Base-by-base conservation (phyloP, 192 early-diverging fungal species). In the Backusella tuberculispora region DNA sequence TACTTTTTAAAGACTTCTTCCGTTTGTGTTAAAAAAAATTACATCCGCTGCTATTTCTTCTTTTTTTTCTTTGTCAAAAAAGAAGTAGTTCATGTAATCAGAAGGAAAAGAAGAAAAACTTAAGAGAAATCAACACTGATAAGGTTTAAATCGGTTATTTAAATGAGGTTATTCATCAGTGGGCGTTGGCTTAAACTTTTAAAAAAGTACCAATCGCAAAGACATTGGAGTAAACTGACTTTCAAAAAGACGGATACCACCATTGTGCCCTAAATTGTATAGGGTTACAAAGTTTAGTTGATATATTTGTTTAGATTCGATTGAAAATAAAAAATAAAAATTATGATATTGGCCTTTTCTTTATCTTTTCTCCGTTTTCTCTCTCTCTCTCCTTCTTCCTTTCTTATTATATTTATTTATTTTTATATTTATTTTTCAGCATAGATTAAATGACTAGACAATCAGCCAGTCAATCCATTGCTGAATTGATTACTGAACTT, bases 401-500 rank as follows among this genome's bases (percentile, higher is more conserved):
- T 26, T 19, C 53, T 56, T 26, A 56, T 56, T 24, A 24, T 21
- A 50, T 50, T 48, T 19, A 17, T 50, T 50, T 19, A 50, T 50
- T 50, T 34, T 34, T 34, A 34, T 34, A 34, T 34, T 34, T 34
- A 34, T 34, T 34, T 34, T 50, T 50, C 48, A 56, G 4, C 21
- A 56, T 56, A 24, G 21, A 2, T 21, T 24, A 56, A 12, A 56
- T 56, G 53, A 44, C 13, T 46, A 46, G 21, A 29, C 67, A 42
- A 47, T 26, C 67, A 69, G 43, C 44, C 41, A 43, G 21, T 3
- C 50, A 56, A 53, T 72, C 76, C 19, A 77, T 72, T 45, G 70
- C 76, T 17, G 76, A 77, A 19, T 40, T 77, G 7, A 77, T 70
- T 19, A 77, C 76, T 9, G 60, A 64, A 73, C 64, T 78, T 44